These are phyloP conservation scores for Yamadazyma tumulicola DNA, from an alignment of 805 yeast genomes.

Conservation along the genomic window DNA sequence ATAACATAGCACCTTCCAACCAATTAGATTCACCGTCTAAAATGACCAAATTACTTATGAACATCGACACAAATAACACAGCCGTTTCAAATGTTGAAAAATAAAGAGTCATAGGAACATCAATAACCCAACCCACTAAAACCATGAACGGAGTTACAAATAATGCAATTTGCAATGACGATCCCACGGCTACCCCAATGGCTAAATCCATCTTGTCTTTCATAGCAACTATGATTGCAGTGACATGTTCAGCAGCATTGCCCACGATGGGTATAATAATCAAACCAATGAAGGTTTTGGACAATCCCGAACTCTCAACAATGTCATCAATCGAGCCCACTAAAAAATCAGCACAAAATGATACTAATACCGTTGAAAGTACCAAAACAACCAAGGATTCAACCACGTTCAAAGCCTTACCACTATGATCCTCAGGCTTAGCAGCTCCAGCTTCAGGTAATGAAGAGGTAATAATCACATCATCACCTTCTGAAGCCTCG, in stretches of 20 bases:
- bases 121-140: slow-evolving; percentile 86
- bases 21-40: slow-evolving; percentile 95
- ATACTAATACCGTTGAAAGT: slow-evolving; percentile 70
- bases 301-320: slow-evolving; percentile 78
- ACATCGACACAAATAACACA: slow-evolving; percentile 83
- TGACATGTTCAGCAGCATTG: slow-evolving; percentile 98
- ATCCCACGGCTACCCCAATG: slow-evolving; percentile 94
- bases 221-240: slow-evolving; percentile 91
- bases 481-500: slow-evolving; percentile 33
- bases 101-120: slow-evolving; percentile 87
- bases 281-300: slow-evolving; percentile 93
- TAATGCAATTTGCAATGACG: slow-evolving; percentile 90
- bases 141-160: slow-evolving; percentile 96
- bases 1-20: slow-evolving; percentile 93
- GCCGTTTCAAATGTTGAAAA: slow-evolving; percentile 94
- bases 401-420: slow-evolving; percentile 45
- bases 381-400: slow-evolving; percentile 57
- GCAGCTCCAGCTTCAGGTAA: slow-evolving; percentile 14
- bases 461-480: slow-evolving; percentile 32
- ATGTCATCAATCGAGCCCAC: slow-evolving; percentile 92
- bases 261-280: slow-evolving; percentile 95
- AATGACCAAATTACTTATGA: slow-evolving; percentile 80
- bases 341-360: slow-evolving; percentile 87
- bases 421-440: slow-evolving; percentile 11
- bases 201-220: slow-evolving; percentile 98